Base-by-base conservation (phyloP, 176 grass and related monocot species). In the Alloteropsis semialata region DNA sequence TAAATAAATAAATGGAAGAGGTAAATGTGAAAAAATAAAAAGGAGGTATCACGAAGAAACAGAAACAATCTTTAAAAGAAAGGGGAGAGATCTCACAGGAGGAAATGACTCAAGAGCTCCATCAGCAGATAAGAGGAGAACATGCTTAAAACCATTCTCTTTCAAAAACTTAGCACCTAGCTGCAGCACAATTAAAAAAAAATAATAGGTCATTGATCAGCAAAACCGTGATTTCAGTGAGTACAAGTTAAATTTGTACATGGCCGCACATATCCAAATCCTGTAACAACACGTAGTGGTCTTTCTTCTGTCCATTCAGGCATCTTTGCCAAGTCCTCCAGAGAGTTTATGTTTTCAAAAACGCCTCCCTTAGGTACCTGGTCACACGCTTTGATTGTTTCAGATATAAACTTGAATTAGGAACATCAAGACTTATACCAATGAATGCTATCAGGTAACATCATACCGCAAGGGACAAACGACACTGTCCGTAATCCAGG, bases 21-120 rank as follows among this genome's bases (percentile, higher is more conserved):
- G 43, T 0, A 90, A 77, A 77, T 22, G 15, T 7, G 7, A 49
- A 66, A 57, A 69, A 54, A 54, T 21, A 7, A 21, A 22, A 55
- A 18, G 3, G 8, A 18, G 11, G 2, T 54, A 21, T 10, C 16
- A 27, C 44, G 76, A 58, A 42, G 41, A 74, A 46, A 43, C 21
- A 44, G 6, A 77, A 39, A 34, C 19, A 74, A 75, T 37, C 4
- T 11, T 42, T 16, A 81, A 87, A 68, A 69, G 33, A 51, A 80
- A 51, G 34, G 25, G 76, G 6, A 69, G 69, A 28, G 32, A 67
- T 41, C 96, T 94, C 87, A 99, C 96, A 60, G 96, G 91, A 85
- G 96, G 96, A 82, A 90, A 95, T 69, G 96, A 95, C 55, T 99
- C 96, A 8, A 99, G 85, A 49, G 93, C 93, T 87, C 93, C 96